phyloP scores from a whole-genome alignment of 2,329 filamentous ascomycete genomes.

The Botryotinia globosa region DNA sequence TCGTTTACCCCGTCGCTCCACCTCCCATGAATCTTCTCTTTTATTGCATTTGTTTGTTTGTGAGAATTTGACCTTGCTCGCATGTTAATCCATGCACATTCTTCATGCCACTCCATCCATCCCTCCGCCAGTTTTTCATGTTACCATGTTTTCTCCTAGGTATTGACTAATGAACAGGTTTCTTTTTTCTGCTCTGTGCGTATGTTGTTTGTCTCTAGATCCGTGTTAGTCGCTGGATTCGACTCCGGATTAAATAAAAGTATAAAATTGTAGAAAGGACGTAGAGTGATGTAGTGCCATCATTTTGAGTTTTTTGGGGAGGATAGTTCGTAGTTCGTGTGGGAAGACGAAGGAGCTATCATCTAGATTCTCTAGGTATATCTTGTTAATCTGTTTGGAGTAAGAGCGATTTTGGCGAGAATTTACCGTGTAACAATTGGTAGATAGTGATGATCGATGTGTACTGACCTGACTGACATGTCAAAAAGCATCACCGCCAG shows the following conservation, averaged over 20 bases:
- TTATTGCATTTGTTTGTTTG: neutral
- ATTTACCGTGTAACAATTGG: neutral
- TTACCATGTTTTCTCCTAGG: neutral
- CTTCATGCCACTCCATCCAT: neutral
- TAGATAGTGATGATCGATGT: neutral
- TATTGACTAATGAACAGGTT: neutral
- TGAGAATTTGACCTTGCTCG: neutral
- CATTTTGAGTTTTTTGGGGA: neutral
- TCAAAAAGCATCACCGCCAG: slow-evolving; percentile 4
- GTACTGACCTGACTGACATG: neutral
- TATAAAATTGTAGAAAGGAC: neutral
- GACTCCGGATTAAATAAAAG: neutral
- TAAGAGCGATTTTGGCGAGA: neutral
- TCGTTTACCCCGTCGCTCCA: neutral
- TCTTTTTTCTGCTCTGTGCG: neutral
- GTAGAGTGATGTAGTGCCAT: neutral
- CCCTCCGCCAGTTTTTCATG: neutral
- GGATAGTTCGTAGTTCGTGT: neutral
- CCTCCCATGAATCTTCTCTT: neutral
- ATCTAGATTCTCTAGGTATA: neutral
- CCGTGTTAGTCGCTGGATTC: neutral
- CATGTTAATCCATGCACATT: neutral
- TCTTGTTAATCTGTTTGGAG: neutral
- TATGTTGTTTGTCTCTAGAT: neutral
- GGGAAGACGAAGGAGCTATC: neutral